These are phyloP conservation scores for Globisporangium spinosum DNA, from an alignment of 352 stramenopile genomes.

Conservation along the genomic window DNA sequence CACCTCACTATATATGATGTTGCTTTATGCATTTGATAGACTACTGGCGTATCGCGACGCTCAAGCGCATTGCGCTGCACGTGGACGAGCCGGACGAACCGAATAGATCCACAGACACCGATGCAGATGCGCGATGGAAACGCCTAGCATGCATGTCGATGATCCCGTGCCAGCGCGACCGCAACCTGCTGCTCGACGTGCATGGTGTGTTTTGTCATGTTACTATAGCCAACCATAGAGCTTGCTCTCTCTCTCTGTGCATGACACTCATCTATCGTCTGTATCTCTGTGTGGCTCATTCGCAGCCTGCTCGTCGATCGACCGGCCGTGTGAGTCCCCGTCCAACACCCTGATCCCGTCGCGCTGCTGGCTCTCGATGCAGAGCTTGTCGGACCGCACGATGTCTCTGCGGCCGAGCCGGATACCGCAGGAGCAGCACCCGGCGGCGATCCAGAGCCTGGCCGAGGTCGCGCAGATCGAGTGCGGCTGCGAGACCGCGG, in stretches of 20 bases:
- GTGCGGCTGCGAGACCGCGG: constrained; percentile 56
- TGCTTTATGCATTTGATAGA: constrained; percentile 2
- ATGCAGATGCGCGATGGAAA: constrained; percentile 25
- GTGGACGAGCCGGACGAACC: constrained; percentile 13
- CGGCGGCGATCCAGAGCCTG: constrained; percentile 35
- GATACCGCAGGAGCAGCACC: constrained; percentile 11
- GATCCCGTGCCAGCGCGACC: constrained; percentile 17
- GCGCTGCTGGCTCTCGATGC: constrained; percentile 32
- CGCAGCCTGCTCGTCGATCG: constrained; percentile 28
- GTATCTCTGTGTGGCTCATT: not conserved
- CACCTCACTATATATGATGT: not conserved
- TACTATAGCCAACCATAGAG: not conserved
- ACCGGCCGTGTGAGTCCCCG: constrained; percentile 28
- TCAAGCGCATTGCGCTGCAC: constrained; percentile 15
- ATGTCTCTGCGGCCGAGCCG: constrained; percentile 21
- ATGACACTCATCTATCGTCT: not conserved
- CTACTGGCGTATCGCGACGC: constrained; percentile 22
- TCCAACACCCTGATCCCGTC: constrained; percentile 34
- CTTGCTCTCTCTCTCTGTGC: not conserved
- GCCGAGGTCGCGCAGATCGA: constrained; percentile 49
- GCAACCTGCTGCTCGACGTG: constrained; percentile 24
- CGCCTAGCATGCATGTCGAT: constrained; percentile 22
- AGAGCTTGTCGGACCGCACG: constrained; percentile 25
- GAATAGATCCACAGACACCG: not conserved
- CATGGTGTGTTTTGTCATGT: constrained; percentile 20